A percentile compares a stretch with the other conserved stretches of the same genome.
Evolutionary conservation across 1,284 basidiomycete species (phyloP).

Genomic region (Xanthoconium separans): DNA sequence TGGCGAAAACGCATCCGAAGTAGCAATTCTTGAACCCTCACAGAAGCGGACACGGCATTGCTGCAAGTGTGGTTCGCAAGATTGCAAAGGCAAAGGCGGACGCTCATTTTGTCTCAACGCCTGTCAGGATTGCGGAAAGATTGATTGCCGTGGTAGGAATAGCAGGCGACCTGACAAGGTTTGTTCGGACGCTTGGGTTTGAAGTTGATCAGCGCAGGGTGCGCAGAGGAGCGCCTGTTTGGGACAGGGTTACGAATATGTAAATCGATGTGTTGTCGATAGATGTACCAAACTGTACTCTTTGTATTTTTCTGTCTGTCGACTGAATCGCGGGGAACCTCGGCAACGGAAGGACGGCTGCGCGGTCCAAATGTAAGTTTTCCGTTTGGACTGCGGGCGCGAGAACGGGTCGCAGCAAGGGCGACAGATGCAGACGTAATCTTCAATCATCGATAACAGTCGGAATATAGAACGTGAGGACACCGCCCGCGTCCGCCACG

Average conservation of each 20-base stretch:
- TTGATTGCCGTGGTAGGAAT: conserved; percentile 70
- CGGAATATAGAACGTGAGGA: conserved; percentile 88
- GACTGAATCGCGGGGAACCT: neutral
- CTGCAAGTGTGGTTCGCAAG: conserved; percentile 72
- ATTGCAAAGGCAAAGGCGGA: conserved; percentile 77
- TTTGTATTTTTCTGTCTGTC: neutral
- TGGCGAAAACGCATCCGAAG: conserved; percentile 28
- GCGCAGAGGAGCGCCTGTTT: neutral
- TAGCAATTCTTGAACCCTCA: conserved; percentile 37
- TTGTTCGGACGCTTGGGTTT: conserved; percentile 61
- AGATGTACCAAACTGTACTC: conserved; percentile 10
- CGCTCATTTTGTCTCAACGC: conserved; percentile 63
- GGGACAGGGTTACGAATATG: conserved; percentile 9
- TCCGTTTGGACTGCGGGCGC: neutral
- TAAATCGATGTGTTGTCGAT: conserved; percentile 7
- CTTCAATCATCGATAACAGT: conserved; percentile 47
- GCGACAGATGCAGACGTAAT: neutral
- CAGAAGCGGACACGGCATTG: conserved; percentile 51
- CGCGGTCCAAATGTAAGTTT: too few species aligned
- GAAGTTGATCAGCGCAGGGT: neutral
- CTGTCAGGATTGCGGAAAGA: conserved; percentile 73
- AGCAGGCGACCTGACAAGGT: conserved; percentile 70
- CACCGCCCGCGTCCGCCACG: conserved; percentile 76
- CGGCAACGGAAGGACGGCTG: neutral
- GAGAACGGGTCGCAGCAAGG: neutral